Evolutionary conservation across 257 asterid species (phyloP).

Genomic region (Ehretia macrophylla): DNA sequence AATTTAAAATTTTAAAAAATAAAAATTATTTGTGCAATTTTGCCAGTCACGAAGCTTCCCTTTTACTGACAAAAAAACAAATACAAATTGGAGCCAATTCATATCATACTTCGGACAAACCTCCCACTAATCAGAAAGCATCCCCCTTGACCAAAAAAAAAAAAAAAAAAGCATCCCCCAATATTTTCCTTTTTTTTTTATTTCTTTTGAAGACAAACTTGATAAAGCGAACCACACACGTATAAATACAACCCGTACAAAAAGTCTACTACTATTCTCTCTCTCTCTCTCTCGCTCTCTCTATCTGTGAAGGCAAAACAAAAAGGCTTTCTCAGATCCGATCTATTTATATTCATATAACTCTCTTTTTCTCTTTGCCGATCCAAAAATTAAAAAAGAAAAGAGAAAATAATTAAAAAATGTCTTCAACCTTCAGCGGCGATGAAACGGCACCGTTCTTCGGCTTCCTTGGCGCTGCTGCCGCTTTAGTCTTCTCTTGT

Average conservation of each 20-base stretch:
- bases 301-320: background rate
- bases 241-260: background rate
- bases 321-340: background rate
- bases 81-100: no score
- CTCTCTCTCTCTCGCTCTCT: background rate
- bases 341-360: background rate
- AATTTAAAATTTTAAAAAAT: no score
- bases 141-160: no score
- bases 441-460: constrained; percentile 22
- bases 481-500: constrained; percentile 22
- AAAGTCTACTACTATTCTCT: background rate
- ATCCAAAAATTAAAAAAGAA: no score
- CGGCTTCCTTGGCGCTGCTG: constrained; percentile 20
- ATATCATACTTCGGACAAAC: no score
- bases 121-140: no score
- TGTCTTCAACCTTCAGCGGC: constrained; percentile 18
- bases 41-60: no score
- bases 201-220: background rate
- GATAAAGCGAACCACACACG: background rate
- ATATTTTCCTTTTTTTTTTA: no score
- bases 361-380: background rate
- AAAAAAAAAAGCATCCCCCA: no score
- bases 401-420: background rate
- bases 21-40: no score
- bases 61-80: no score